These are phyloP conservation scores for Stagonosporopsis vannaccii DNA, from an alignment of 2,329 filamentous ascomycete genomes.

Conservation along the genomic window DNA sequence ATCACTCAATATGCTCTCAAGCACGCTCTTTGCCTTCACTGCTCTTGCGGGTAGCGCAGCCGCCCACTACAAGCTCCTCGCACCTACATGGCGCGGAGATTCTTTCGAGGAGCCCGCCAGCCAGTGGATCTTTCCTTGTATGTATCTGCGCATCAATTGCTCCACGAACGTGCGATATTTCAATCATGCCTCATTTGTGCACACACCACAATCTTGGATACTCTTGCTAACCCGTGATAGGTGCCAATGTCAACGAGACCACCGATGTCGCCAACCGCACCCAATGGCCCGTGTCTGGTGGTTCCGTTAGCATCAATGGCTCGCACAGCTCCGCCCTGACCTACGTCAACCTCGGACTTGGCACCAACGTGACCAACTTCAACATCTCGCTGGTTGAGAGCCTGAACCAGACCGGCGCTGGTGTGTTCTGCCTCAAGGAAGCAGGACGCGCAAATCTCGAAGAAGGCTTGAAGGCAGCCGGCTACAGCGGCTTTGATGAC, in stretches of 20 bases:
- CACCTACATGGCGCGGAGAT: slow-evolving; percentile 53
- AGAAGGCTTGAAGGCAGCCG: slow-evolving; percentile 32
- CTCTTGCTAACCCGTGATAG: slow-evolving; percentile 25
- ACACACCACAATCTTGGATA: background rate
- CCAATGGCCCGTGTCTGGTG: slow-evolving; percentile 55
- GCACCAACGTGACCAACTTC: slow-evolving; percentile 51
- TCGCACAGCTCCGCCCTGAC: slow-evolving; percentile 55
- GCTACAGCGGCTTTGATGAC: slow-evolving; percentile 29
- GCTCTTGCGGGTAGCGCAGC: slow-evolving; percentile 43
- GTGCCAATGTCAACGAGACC: slow-evolving; percentile 52
- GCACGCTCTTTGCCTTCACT: slow-evolving; percentile 26
- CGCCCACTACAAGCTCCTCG: slow-evolving; percentile 54
- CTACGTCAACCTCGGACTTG: slow-evolving; percentile 57
- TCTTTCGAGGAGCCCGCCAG: slow-evolving; percentile 48
- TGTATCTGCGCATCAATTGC: background rate
- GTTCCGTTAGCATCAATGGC: slow-evolving; percentile 52
- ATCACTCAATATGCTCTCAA: slow-evolving; percentile 30
- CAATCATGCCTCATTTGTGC: no score
- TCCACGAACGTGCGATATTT: no score
- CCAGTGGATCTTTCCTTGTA: slow-evolving; percentile 54
- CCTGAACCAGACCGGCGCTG: slow-evolving; percentile 59
- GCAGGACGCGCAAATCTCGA: slow-evolving; percentile 37
- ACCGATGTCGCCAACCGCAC: slow-evolving; percentile 53
- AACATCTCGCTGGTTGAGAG: slow-evolving; percentile 54
- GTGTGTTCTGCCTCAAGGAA: slow-evolving; percentile 56